Evolutionary conservation across 108 stramenopile species (phyloP).

Genomic region (Fistulifera pelliculosa): DNA sequence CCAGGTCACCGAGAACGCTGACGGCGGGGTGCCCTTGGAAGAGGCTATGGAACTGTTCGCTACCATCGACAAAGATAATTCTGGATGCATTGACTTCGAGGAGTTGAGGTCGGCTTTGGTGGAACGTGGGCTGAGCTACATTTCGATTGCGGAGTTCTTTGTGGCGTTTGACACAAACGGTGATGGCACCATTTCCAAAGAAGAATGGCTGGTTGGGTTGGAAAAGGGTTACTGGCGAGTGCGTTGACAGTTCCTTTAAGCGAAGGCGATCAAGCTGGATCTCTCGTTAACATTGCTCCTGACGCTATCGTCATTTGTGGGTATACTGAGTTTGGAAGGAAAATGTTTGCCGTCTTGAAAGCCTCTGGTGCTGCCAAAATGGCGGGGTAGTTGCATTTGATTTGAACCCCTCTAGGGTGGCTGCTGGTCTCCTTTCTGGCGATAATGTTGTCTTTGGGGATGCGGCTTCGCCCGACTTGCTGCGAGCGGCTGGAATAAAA

Average conservation of each 20-base stretch:
- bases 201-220: slow-evolving; percentile 36
- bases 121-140: slow-evolving; percentile 15
- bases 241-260: slow-evolving; percentile 14
- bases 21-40: neutral
- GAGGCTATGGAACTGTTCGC: slow-evolving; percentile 29
- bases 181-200: slow-evolving; percentile 49
- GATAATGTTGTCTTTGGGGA: slow-evolving; percentile 49
- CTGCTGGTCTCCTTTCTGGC: slow-evolving; percentile 19
- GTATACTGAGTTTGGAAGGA: slow-evolving; percentile 41
- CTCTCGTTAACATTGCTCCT: slow-evolving; percentile 21
- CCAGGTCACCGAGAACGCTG: neutral
- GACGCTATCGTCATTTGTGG: slow-evolving; percentile 64
- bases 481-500: slow-evolving; percentile 36
- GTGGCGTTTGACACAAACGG: slow-evolving; percentile 55
- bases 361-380: neutral
- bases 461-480: slow-evolving; percentile 39
- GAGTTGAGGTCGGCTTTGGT: slow-evolving; percentile 35
- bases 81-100: slow-evolving; percentile 35
- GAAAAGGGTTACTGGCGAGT: slow-evolving; percentile 34
- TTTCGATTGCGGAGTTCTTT: slow-evolving; percentile 47
- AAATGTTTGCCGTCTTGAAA: slow-evolving; percentile 16
- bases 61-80: slow-evolving; percentile 33
- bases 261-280: slow-evolving; percentile 4
- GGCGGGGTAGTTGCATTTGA: slow-evolving; percentile 56
- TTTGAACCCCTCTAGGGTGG: slow-evolving; percentile 28